phyloP scores from a whole-genome alignment of 202 grass and related monocot species.

The Panicum virgatum region DNA sequence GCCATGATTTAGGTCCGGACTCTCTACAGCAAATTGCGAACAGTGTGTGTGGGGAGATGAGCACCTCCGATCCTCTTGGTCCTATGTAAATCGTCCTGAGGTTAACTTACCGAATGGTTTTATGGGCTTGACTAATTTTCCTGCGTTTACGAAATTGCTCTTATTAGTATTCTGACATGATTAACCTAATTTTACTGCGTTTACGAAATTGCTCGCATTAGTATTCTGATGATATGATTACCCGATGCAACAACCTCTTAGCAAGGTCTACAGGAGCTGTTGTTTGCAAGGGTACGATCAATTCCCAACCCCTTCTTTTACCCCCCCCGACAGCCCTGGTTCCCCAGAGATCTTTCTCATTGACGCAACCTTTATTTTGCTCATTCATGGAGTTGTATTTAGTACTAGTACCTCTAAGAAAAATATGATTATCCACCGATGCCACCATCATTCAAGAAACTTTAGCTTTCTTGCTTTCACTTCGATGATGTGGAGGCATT shows the following conservation, averaged over 20 bases:
- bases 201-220: neutral
- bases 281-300: neutral
- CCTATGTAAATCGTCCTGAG: neutral
- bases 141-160: neutral
- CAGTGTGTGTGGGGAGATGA: neutral
- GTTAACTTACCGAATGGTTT: neutral
- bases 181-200: neutral
- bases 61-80: neutral
- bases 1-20: neutral
- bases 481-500: neutral
- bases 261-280: neutral
- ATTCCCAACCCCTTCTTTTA: too few species aligned
- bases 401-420: too few species aligned
- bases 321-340: too few species aligned
- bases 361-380: too few species aligned
- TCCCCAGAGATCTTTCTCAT: too few species aligned
- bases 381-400: too few species aligned
- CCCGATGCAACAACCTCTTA: neutral
- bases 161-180: neutral
- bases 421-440: too few species aligned
- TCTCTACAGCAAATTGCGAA: neutral
- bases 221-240: neutral
- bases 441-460: neutral
- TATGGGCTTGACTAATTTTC: neutral
- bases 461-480: neutral